These are phyloP conservation scores for Xerocomus spinulosus DNA, from an alignment of 768 basidiomycete genomes.

Conservation along the genomic window DNA sequence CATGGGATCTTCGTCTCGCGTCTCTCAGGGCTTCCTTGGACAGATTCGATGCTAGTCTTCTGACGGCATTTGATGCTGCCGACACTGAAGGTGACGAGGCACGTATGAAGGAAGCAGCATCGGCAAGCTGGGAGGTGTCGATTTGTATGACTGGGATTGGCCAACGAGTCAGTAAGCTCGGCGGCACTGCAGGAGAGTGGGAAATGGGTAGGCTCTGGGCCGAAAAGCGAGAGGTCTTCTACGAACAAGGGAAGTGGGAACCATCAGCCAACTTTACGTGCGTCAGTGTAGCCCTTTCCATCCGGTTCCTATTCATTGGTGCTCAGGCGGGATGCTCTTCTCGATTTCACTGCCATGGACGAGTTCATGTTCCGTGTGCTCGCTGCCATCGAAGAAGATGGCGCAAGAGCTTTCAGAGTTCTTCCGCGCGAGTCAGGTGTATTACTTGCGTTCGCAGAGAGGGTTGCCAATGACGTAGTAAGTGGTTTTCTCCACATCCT, in stretches of 20 bases:
- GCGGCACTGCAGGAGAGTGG: conserved; percentile 49
- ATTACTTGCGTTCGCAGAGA: conserved; percentile 75
- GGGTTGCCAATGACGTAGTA: conserved; percentile 82
- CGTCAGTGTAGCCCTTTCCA: conserved; percentile 20
- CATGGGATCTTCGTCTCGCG: conserved; percentile 57
- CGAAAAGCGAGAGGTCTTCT: conserved; percentile 93
- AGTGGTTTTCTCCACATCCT: conserved; percentile 24
- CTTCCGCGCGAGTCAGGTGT: conserved; percentile 82
- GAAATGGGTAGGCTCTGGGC: conserved; percentile 95
- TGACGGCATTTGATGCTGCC: conserved; percentile 87
- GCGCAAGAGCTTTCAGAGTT: conserved; percentile 74
- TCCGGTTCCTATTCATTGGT: neutral
- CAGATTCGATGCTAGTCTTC: conserved; percentile 78
- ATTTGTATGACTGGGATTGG: conserved; percentile 36
- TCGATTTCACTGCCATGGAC: conserved; percentile 94
- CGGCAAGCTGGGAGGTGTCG: conserved; percentile 84
- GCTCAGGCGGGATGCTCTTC: conserved; percentile 45
- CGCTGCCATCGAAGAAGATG: conserved; percentile 64
- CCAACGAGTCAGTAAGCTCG: conserved; percentile 1
- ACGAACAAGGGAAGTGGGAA: conserved; percentile 76
- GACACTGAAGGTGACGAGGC: conserved; percentile 69
- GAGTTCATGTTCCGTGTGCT: conserved; percentile 74
- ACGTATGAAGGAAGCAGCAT: conserved; percentile 77
- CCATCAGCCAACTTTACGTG: conserved; percentile 79
- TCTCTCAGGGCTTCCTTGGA: conserved; percentile 78